Evolutionary conservation across 208 protist species (phyloP), one percentile per base, ranked within the genome.

Genomic region (Trypanosoma platydactyli): DNA sequence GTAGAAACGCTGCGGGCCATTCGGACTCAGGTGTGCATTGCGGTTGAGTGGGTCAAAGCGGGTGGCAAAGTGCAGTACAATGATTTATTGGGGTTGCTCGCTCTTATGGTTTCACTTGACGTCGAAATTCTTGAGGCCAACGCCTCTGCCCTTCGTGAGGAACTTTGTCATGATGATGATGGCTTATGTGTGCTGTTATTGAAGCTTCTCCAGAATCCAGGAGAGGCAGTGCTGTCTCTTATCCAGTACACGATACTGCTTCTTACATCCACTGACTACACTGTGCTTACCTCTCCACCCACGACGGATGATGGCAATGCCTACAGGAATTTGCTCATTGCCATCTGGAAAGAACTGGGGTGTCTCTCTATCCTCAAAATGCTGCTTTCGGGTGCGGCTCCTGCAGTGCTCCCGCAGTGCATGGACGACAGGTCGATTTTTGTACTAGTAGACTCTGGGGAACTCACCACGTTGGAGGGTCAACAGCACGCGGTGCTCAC

Each of bases 311-410:
- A 70, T 6, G 20, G 59, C 5, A 25, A 56, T 52, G 61, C 53
- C 20, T 45, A 52, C 24, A 67, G 53, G 58, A 44, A 44, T 24
- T 24, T 64, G 13, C 63, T 73, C 49, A 73, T 83, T 12, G 18
- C 61, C 2, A 22, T 91, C 27, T 94, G 88, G 88, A 64, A 62
- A 41, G 73, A 78, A 33, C 22, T 87, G 12, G 82, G 82, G 5
- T 84, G 79, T 41, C 56, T 91, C 27, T 85, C 84, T 45, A 59
- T 94, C 9, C 64, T 89, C n/a, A 84, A 86, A 51, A 16, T 76
- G 7, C 64, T 94, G 1, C 42, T 92, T 22, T 52, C 73, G 24
- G 80, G 84, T 58, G 25, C 27, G 20, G 15, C 30, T 35, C 33
- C 54, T 16, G 0, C 15, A 15, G 29, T 64, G 50, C 9, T 61